Base-by-base conservation (phyloP, 75 land plant species). In the Sequoiadendron giganteum region DNA sequence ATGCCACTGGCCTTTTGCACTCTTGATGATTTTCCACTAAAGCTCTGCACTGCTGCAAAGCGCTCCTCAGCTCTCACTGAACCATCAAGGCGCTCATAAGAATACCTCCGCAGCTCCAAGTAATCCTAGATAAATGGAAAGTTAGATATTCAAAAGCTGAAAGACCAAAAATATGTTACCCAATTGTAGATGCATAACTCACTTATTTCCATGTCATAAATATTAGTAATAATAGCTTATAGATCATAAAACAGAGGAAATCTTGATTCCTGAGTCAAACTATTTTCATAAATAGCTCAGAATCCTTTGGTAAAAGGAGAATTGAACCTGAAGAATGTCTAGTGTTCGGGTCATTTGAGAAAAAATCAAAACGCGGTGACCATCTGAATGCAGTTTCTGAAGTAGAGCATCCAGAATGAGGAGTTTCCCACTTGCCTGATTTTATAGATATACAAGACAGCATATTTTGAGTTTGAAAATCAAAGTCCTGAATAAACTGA, bases 321-420 rank as follows among this genome's bases (percentile, higher is more conserved):
- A 38, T 54, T 15, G 36, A 39, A 97, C 99, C 97, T 97, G 99
- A 87, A 97, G 91, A 87, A 97, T 95, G 87, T 97, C 99, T 87
- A 97, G 93, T 72, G 99, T 97, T 80, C 94, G 93, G 15, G 97
- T 94, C 99, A 97, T 96, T 87, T 97, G 99, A 87, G 99, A 96
- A 95, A 94, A 97, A 42, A 97, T 80, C 18, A 97, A 91, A 87
- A 96, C 96, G 58, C 95, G 94, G 83, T 97, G 96, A 15, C 93
- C 93, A 84, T 92, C 85, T 54, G 75, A 85, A 84, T 90, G 88
- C 61, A 97, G 89, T 88, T 90, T 95, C 58, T 91, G 85, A 88
- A 97, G 97, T 43, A 97, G 89, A 47, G 86, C 89, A 65, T 97
- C 99, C 83, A 97, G 87, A 75, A 97, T 54, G 85, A 93, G 76